Conservation (phyloP, 2,329 filamentous ascomycete genomes). For the Exophiala sideris region DNA sequence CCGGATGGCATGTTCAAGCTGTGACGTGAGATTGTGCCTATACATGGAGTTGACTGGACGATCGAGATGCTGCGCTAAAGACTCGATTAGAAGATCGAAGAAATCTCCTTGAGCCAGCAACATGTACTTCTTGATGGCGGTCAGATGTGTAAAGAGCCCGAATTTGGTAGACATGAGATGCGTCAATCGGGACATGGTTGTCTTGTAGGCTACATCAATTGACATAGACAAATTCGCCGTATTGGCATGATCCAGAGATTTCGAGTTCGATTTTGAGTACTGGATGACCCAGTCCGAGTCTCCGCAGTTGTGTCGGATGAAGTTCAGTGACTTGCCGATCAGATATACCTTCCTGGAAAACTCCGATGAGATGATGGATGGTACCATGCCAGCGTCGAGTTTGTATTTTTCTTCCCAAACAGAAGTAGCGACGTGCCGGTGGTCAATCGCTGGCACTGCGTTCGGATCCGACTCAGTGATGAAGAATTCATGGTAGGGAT, state of each 20-base stretch:
- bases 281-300: constrained; percentile 94
- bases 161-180: constrained; percentile 94
- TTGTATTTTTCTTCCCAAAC: constrained; percentile 99
- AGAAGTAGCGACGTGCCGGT: constrained; percentile 64
- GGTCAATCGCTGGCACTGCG: constrained; percentile 48
- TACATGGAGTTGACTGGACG: constrained; percentile 96
- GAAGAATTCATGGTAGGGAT: constrained; percentile 94
- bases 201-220: constrained; percentile 96
- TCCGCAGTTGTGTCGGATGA: constrained; percentile 91
- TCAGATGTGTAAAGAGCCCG: constrained; percentile 86
- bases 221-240: constrained; percentile 77
- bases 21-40: constrained; percentile 92
- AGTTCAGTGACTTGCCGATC: constrained; percentile 96
- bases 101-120: constrained; percentile 95
- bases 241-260: constrained; percentile 89
- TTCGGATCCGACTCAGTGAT: constrained; percentile 73
- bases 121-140: constrained; percentile 90
- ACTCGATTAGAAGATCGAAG: constrained; percentile 95
- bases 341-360: constrained; percentile 96
- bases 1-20: constrained; percentile 93
- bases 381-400: constrained; percentile 78
- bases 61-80: constrained; percentile 85
- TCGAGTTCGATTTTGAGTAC: constrained; percentile 89
- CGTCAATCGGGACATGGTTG: constrained; percentile 92
- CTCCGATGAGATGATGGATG: constrained; percentile 86